Evolutionary conservation across 495 filamentous ascomycete genomes (phyloP).

Genomic region (Aspergillus ostianus): DNA sequence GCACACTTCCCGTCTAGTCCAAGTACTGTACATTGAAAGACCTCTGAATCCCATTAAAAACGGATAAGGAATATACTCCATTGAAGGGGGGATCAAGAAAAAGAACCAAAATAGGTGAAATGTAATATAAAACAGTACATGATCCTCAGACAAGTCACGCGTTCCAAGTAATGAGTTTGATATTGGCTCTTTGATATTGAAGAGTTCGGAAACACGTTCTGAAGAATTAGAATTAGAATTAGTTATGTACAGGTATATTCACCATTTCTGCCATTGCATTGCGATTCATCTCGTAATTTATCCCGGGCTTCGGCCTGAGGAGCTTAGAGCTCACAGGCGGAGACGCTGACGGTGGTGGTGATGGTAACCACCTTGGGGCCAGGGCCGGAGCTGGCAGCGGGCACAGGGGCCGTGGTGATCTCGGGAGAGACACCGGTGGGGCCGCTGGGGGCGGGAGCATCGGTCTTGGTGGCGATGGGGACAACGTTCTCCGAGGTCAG

Average conservation of each 20-base stretch:
- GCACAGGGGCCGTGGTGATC: slow-evolving; percentile 10
- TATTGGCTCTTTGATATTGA: background rate
- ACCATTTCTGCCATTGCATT: slow-evolving; percentile 21
- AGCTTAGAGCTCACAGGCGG: slow-evolving; percentile 28
- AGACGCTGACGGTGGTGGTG: slow-evolving; percentile 32
- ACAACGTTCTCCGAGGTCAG: slow-evolving; percentile 13
- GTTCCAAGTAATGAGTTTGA: background rate
- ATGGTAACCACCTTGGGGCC: slow-evolving; percentile 24
- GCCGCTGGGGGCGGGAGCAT: slow-evolving; percentile 18
- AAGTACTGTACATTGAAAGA: slow-evolving; percentile 11
- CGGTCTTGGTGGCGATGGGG: slow-evolving; percentile 14
- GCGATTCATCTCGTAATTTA: slow-evolving; percentile 18
- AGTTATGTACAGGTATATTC: slow-evolving; percentile 35
- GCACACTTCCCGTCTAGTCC: background rate
- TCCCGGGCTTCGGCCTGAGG: background rate
- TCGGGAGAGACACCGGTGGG: slow-evolving; percentile 8
- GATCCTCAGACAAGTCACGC: slow-evolving; percentile 3
- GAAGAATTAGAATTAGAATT: slow-evolving; percentile 42
- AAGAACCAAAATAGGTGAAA: slow-evolving; percentile 12
- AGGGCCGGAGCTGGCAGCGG: slow-evolving; percentile 1
- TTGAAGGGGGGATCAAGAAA: slow-evolving; percentile 28
- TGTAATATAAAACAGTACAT: slow-evolving; percentile 9
- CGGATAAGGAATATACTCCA: slow-evolving; percentile 39
- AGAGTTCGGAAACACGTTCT: slow-evolving; percentile 5
- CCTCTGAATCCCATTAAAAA: slow-evolving; percentile 4